A percentile compares a stretch with the other conserved stretches of the same genome.
These are phyloP conservation scores for Clavispora vitiphila DNA, from an alignment of 805 yeast genomes.

Conservation along the genomic window DNA sequence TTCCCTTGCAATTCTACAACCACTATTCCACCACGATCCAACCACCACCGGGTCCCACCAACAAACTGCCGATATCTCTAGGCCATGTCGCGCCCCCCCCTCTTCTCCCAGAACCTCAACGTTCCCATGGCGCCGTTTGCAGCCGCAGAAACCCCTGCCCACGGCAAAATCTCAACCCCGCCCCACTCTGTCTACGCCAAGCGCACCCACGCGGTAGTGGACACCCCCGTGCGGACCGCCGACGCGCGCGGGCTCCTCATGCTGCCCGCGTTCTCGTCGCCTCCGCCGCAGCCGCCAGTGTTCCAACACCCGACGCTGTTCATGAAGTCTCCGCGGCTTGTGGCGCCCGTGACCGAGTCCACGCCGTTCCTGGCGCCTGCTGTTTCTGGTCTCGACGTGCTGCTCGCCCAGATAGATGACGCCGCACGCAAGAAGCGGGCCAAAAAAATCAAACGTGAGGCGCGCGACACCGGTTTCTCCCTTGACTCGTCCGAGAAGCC, in stretches of 20 bases:
- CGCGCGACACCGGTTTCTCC: constrained; percentile 31
- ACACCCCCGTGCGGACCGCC: constrained; percentile 16
- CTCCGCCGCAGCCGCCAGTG: constrained; percentile 20
- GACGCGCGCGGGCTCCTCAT: constrained; percentile 18
- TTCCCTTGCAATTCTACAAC: no score
- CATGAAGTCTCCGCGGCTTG: not conserved
- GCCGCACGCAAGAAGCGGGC: constrained; percentile 18
- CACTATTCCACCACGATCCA: no score
- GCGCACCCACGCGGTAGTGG: constrained; percentile 12
- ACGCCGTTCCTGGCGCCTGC: constrained; percentile 37
- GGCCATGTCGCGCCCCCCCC: constrained; percentile 9
- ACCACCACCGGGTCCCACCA: not conserved
- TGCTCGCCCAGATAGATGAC: not conserved
- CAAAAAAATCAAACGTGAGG: constrained; percentile 24
- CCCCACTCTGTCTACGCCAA: constrained; percentile 25
- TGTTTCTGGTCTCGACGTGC: constrained; percentile 11
- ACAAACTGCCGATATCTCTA: not conserved
- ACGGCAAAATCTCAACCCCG: constrained; percentile 32
- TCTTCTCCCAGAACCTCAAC: constrained; percentile 9
- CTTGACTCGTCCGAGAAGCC: constrained; percentile 69
- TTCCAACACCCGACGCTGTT: constrained; percentile 4
- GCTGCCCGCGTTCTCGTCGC: constrained; percentile 49
- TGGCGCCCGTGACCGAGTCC: constrained; percentile 6
- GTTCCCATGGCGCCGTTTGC: constrained; percentile 3
- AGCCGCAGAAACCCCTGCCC: constrained; percentile 23